phyloP scores from a whole-genome alignment of 2,329 filamentous ascomycete species.

The Aspergillus pseudonomiae region DNA sequence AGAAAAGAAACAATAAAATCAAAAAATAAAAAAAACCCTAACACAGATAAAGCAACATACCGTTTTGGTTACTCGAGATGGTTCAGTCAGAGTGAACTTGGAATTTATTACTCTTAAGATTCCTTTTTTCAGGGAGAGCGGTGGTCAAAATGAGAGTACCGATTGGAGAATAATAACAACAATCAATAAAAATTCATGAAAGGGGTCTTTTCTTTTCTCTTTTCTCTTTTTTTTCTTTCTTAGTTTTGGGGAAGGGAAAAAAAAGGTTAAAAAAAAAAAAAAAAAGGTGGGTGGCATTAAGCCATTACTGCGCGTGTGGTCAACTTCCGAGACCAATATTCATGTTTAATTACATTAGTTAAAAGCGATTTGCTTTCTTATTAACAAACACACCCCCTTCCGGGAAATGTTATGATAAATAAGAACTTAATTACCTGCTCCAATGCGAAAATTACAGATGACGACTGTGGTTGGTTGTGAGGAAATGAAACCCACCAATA shows the following conservation, averaged over 20 bases:
- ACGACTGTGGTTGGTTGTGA: not conserved
- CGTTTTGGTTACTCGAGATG: not conserved
- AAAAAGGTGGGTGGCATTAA: not conserved
- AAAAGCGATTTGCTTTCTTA: not conserved
- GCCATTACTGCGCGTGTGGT: not conserved
- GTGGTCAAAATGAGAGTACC: not conserved
- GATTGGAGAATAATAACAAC: conserved; percentile 5
- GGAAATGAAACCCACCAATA: not conserved
- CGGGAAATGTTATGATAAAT: not conserved
- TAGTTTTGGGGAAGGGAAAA: not conserved
- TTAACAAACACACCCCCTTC: not conserved
- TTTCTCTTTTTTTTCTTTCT: not conserved
- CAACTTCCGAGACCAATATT: not conserved
- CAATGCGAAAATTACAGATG: not conserved
- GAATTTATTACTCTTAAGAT: not conserved
- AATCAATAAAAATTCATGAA: not conserved
- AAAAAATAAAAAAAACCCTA: not conserved
- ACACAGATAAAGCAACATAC: not conserved
- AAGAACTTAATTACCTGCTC: not conserved
- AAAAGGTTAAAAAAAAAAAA: too few relatives aligned
- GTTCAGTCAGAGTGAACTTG: not conserved
- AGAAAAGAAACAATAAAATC: not conserved
- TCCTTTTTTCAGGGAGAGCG: not conserved
- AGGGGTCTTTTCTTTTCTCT: not conserved
- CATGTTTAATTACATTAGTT: conserved; percentile 2